These are phyloP conservation scores for Wallemia mellicola DNA, from an alignment of 1,284 basidiomycete species.

Conservation along the genomic window DNA sequence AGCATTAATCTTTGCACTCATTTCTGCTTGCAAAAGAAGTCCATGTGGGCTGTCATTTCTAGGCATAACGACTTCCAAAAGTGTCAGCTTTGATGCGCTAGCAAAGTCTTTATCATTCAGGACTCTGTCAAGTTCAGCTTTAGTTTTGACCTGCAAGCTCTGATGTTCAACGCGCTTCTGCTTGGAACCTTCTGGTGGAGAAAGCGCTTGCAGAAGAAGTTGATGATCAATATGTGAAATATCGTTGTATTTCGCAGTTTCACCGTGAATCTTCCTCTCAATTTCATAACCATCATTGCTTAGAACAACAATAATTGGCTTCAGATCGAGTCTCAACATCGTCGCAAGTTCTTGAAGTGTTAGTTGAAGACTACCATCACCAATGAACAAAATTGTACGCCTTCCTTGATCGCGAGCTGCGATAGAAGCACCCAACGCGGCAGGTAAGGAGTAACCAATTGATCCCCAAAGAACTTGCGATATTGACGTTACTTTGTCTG, in stretches of 20 bases:
- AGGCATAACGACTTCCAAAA: conserved; percentile 50
- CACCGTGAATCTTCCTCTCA: conserved; percentile 33
- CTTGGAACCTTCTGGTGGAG: conserved; percentile 23
- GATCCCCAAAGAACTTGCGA: conserved; percentile 36
- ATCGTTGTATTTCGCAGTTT: conserved; percentile 18
- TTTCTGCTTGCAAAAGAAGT: conserved; percentile 24
- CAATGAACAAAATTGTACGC: conserved; percentile 56
- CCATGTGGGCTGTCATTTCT: conserved; percentile 37
- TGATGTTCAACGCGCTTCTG: conserved; percentile 24
- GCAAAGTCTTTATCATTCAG: conserved; percentile 29
- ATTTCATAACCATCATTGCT: conserved; percentile 77
- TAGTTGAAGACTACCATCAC: conserved; percentile 29
- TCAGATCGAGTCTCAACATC: conserved; percentile 35
- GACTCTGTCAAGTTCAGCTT: conserved; percentile 30
- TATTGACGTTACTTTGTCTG: conserved; percentile 25
- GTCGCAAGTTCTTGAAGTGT: conserved; percentile 25
- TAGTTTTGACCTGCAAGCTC: conserved; percentile 34
- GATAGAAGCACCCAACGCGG: conserved; percentile 27
- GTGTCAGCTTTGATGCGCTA: conserved; percentile 30
- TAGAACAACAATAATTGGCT: conserved; percentile 52
- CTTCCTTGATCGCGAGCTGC: conserved; percentile 31
- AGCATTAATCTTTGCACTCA: conserved; percentile 8
- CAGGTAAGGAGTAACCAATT: conserved; percentile 60
- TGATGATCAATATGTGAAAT: conserved; percentile 15
- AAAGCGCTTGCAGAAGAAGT: conserved; percentile 7